These are phyloP conservation scores for Rhizopogon vinicolor DNA, from an alignment of 768 basidiomycete genomes.

Conservation along the genomic window DNA sequence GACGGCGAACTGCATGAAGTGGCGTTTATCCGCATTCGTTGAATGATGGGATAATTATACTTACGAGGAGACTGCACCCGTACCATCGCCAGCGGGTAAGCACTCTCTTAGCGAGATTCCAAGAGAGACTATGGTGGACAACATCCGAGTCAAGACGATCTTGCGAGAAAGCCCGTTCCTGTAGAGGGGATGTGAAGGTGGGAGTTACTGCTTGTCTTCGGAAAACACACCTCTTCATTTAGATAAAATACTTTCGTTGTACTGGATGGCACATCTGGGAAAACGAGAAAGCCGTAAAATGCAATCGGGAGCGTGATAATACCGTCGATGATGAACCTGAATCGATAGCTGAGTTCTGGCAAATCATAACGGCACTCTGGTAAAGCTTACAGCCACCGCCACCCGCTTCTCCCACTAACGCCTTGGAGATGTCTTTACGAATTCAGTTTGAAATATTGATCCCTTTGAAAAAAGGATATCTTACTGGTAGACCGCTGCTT, in stretches of 20 bases:
- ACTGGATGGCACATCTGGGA: constrained; percentile 66
- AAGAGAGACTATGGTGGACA: constrained; percentile 39
- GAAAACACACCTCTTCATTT: constrained; percentile 42
- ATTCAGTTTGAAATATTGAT: background rate
- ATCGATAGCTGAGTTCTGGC: background rate
- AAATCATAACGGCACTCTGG: background rate
- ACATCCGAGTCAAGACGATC: constrained; percentile 45
- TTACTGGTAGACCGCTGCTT: constrained; percentile 58
- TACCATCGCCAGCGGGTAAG: constrained; percentile 66
- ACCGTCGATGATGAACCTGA: constrained; percentile 64
- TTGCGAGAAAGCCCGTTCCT: constrained; percentile 54
- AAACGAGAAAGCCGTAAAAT: constrained; percentile 64
- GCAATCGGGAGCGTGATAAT: constrained; percentile 71
- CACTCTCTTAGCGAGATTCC: constrained; percentile 42
- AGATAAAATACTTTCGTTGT: constrained; percentile 59
- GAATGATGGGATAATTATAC: constrained; percentile 9
- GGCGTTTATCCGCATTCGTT: background rate
- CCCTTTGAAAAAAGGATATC: background rate
- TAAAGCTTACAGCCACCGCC: constrained; percentile 57
- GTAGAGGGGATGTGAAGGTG: background rate
- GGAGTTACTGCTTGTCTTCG: background rate
- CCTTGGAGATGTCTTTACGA: constrained; percentile 48
- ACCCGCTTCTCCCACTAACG: constrained; percentile 49
- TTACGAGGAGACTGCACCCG: constrained; percentile 58
- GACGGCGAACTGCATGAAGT: constrained; percentile 47